These are phyloP conservation scores for Aureobasidium sp. DNA, from an alignment of 2,329 filamentous ascomycete genomes.

Conservation along the genomic window DNA sequence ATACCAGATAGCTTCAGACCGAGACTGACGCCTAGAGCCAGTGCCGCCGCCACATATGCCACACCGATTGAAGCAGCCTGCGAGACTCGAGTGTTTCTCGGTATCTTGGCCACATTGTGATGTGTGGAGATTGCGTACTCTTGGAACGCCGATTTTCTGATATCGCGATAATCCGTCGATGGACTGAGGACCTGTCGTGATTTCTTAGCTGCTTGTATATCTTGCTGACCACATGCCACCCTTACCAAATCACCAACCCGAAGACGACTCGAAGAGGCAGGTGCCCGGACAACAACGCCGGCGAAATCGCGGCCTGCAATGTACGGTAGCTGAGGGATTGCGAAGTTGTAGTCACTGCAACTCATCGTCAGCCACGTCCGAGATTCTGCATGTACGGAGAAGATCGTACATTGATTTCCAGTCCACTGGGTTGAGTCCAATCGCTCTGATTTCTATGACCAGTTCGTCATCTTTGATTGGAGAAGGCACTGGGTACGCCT, in stretches of 20 bases:
- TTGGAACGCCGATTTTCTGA: conserved; percentile 65
- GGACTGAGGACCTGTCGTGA: conserved; percentile 48
- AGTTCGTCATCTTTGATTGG: conserved; percentile 41
- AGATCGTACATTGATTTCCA: conserved; percentile 63
- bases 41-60: conserved; percentile 61
- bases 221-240: not conserved
- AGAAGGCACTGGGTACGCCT: not conserved
- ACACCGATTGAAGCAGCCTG: conserved; percentile 60
- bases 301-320: conserved; percentile 64
- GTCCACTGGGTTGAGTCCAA: conserved; percentile 71
- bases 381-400: not conserved
- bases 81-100: conserved; percentile 45
- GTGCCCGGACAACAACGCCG: conserved; percentile 52
- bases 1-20: conserved; percentile 57
- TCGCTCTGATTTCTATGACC: conserved; percentile 55
- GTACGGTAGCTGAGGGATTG: conserved; percentile 60
- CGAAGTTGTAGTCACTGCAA: conserved; percentile 61
- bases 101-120: conserved; percentile 59
- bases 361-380: not conserved
- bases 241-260: conserved; percentile 48
- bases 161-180: conserved; percentile 67
- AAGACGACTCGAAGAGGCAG: conserved; percentile 42
- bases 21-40: conserved; percentile 62
- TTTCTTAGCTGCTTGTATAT: not conserved
- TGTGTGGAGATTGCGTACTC: conserved; percentile 59